These are phyloP conservation scores for Marchantia paleacea DNA, from an alignment of 225 moss, liverwort and hornwort genomes.

Conservation along the genomic window DNA sequence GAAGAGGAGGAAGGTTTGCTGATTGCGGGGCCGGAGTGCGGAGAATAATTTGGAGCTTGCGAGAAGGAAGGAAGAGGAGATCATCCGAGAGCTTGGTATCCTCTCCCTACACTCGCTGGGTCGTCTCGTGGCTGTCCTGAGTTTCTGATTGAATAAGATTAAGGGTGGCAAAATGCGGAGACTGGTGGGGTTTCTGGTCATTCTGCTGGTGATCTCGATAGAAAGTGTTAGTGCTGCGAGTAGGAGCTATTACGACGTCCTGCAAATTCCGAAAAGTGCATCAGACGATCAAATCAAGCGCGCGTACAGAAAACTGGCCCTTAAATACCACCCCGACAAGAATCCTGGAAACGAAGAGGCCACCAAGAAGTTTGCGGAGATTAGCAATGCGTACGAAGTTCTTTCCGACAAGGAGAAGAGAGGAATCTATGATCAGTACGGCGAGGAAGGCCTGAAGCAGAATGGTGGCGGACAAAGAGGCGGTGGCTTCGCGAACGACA, in stretches of 20 bases:
- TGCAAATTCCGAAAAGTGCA: slow-evolving; percentile 65
- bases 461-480: slow-evolving; percentile 65
- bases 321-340: slow-evolving; percentile 82
- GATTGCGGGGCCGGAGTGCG: too few relatives aligned
- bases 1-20: too few relatives aligned
- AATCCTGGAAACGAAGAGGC: slow-evolving; percentile 80
- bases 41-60: too few relatives aligned
- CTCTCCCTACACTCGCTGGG: too few relatives aligned
- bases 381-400: slow-evolving; percentile 74
- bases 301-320: slow-evolving; percentile 70
- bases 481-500: slow-evolving; percentile 68
- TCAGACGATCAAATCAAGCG: slow-evolving; percentile 80
- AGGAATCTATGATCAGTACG: slow-evolving; percentile 69
- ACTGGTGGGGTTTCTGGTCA: slow-evolving; percentile 18
- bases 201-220: slow-evolving; percentile 16
- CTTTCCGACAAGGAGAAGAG: slow-evolving; percentile 71
- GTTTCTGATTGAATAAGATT: too few relatives aligned
- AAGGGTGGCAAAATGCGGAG: slow-evolving; percentile 20
- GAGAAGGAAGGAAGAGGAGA: too few relatives aligned
- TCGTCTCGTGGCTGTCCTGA: too few relatives aligned
- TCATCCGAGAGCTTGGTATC: too few relatives aligned
- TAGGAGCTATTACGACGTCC: slow-evolving; percentile 74
- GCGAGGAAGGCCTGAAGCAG: slow-evolving; percentile 79
- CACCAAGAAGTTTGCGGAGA: slow-evolving; percentile 78
- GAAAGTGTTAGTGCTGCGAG: slow-evolving; percentile 39